A percentile compares a stretch with the other conserved stretches of the same genome.
Conservation (phyloP, 805 yeast species). For the Candida ortonii region DNA sequence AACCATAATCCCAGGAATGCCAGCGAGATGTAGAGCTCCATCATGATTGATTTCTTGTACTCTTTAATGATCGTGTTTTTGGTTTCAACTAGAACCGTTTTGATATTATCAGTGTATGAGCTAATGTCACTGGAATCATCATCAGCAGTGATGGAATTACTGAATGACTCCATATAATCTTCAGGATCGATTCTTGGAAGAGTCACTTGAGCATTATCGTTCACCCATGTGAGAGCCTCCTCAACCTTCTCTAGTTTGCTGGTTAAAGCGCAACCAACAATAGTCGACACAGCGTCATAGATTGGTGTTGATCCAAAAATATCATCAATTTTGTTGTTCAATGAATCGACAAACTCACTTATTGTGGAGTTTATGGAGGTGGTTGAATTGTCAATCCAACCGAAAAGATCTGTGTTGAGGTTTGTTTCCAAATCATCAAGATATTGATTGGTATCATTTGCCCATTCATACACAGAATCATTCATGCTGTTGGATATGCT, state of each 20-base stretch:
- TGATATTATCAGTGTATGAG: conserved; percentile 19
- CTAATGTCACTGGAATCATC: conserved; percentile 9
- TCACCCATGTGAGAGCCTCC: conserved; percentile 76
- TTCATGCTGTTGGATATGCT: conserved; percentile 25
- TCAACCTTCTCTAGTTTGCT: conserved; percentile 65
- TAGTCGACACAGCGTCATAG: conserved; percentile 56
- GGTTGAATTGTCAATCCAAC: conserved; percentile 61
- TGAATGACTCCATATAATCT: conserved; percentile 5
- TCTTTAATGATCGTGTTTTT: conserved; percentile 30
- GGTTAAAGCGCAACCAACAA: conserved; percentile 78
- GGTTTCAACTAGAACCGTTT: conserved; percentile 24
- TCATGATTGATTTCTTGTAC: conserved; percentile 36
- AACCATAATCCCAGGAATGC: conserved; percentile 48
- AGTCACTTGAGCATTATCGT: conserved; percentile 54
- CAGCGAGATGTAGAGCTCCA: conserved; percentile 48
- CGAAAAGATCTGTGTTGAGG: conserved; percentile 65
- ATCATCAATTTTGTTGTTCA: conserved; percentile 56
- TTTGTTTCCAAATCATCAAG: conserved; percentile 45
- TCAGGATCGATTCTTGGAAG: conserved; percentile 47
- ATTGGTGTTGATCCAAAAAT: conserved; percentile 70
- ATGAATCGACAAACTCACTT: conserved; percentile 48
- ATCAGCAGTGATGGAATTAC: conserved; percentile 7
- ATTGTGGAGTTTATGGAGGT: conserved; percentile 59
- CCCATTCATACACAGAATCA: conserved; percentile 46
- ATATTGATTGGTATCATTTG: conserved; percentile 52